Evolutionary conservation across 2,329 filamentous ascomycete genomes (phyloP), one percentile per base, ranked within the genome.

Genomic region (Grosmannia huntii): DNA sequence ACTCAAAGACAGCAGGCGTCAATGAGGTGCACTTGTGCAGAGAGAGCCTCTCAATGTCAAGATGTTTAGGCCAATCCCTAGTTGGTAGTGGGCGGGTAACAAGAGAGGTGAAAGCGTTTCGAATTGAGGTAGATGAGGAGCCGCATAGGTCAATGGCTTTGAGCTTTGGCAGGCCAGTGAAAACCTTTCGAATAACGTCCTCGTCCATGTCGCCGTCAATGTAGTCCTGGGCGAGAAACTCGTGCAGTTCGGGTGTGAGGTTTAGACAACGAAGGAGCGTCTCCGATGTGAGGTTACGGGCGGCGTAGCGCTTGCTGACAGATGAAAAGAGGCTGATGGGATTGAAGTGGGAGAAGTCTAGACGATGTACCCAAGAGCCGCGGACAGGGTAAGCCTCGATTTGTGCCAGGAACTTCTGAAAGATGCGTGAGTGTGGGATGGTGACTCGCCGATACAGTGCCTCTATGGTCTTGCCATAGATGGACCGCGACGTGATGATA

Each of bases 281-380:
- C 67, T 82, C 80, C 16, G 85, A 77, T 23, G 88, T 92, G 65
- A 94, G 71, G 71, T 91, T 90, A 67, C 82, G 83, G 59, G 88
- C 88, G 70, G 87, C 80, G 25, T 81, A 79, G 60, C 89, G 85
- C 78, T 90, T 86, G 69, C 84, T 83, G 63, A 84, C 85, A 19
- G 86, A 89, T 61, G 82, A 81, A 67, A 90, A 90, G 62, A 90
- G 77, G 58, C 86, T 86, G 57, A 86, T 83, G 25, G 87, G 88
- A 68, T 89, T 91, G 72, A 91, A 91, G 74, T 91, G 88, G 62
- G 87, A 90, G 66, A 94, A 91, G 72, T 94, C 89, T 52, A 92
- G 75, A 55, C 89, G 85, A 59, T 86, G 83, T 51, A 92, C 87
- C 65, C 91, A 83, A 48, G 83, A 85, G 52, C 88, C 89, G 57